phyloP scores from a whole-genome alignment of 1,139 yeast genomes.

The Scheffersomyces quercinus region DNA sequence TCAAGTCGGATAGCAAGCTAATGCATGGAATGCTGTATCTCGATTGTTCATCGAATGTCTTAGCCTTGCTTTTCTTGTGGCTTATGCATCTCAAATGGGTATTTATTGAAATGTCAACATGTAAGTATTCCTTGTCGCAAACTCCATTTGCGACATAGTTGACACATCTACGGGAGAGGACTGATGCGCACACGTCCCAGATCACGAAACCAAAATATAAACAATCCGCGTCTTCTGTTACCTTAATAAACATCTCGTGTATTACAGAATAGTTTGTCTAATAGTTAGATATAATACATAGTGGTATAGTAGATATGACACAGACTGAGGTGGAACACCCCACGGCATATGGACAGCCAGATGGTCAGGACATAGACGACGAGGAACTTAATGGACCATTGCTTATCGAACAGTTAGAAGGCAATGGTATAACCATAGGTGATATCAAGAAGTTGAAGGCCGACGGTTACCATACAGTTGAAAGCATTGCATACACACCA shows the following conservation, averaged over 20 bases:
- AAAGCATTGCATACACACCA: conserved; percentile 87
- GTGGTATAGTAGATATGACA: conserved; percentile 9
- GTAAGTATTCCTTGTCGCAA: too few species aligned
- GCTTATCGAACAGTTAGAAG: conserved; percentile 55
- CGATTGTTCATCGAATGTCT: too few species aligned
- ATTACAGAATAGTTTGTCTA: too few species aligned
- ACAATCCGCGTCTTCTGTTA: conserved; percentile 9
- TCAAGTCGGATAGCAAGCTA: too few species aligned
- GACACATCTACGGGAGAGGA: too few species aligned
- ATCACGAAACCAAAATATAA: conserved; percentile 1
- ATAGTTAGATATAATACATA: too few species aligned
- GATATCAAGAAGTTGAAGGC: conserved; percentile 82
- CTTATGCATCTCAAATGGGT: too few species aligned
- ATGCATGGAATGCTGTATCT: too few species aligned
- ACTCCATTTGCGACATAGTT: too few species aligned
- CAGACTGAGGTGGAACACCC: conserved; percentile 14
- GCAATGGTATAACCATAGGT: conserved; percentile 80
- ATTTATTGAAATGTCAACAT: too few species aligned
- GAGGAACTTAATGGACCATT: conserved; percentile 44
- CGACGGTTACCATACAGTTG: conserved; percentile 87
- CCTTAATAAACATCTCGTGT: conserved; percentile 3
- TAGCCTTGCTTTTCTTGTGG: too few species aligned
- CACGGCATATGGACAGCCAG: conserved; percentile 3
- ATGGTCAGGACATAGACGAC: conserved; percentile 31
- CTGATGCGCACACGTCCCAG: too few species aligned